These are phyloP conservation scores for Phytophthora uliginosa DNA, from an alignment of 352 stramenopile genomes.

Conservation along the genomic window DNA sequence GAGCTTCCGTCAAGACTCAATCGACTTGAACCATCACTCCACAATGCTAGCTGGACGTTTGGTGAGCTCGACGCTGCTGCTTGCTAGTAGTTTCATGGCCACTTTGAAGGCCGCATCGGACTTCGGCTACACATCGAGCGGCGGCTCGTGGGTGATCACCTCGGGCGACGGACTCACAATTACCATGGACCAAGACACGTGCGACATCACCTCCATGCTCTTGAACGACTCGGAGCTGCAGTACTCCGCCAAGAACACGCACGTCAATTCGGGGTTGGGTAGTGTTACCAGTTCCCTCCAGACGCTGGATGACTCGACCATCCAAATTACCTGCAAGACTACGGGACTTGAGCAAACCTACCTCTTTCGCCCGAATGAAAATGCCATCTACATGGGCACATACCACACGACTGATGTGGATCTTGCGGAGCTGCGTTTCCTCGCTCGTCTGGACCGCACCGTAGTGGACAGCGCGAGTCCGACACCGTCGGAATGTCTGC, in stretches of 20 bases:
- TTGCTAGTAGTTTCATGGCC: constrained; percentile 1
- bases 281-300: constrained; percentile 43
- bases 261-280: constrained; percentile 51
- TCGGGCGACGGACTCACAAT: constrained; percentile 40
- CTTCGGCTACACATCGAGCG: constrained; percentile 44
- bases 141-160: constrained; percentile 43
- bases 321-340: constrained; percentile 49
- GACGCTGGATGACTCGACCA: constrained; percentile 39
- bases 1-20: not conserved
- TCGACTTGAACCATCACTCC: not conserved
- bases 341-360: constrained; percentile 55
- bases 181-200: constrained; percentile 52
- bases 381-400: constrained; percentile 63
- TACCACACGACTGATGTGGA: constrained; percentile 48
- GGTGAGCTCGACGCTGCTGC: not conserved
- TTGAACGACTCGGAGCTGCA: constrained; percentile 51
- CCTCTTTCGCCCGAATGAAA: constrained; percentile 56
- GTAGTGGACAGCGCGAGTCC: constrained; percentile 41
- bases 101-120: constrained; percentile 15
- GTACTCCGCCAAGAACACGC: constrained; percentile 54
- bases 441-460: constrained; percentile 42
- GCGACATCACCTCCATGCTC: constrained; percentile 53
- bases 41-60: constrained; percentile 23
- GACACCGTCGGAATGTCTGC: constrained; percentile 34
- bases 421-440: constrained; percentile 54